Base-by-base conservation (phyloP, 2,329 filamentous ascomycete species). In the Sporothrix pallida region DNA sequence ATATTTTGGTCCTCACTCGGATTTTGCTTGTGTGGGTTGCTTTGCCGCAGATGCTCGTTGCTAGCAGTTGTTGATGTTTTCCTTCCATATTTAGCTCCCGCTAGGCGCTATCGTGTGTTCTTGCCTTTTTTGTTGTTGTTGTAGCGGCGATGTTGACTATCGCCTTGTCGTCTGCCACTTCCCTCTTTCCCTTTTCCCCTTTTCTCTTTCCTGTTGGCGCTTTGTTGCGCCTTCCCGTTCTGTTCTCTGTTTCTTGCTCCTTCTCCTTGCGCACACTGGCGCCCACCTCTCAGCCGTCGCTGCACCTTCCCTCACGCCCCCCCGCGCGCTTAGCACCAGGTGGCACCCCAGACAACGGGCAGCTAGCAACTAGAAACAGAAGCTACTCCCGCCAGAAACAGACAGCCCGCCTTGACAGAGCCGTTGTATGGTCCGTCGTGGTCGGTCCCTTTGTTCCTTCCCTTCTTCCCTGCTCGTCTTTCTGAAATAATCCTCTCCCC, bases 301-400 rank as follows among this genome's bases (percentile, higher is more conserved):
- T 23, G n/a, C 23, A 46, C 23, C 54, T 23, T 46, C 7, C 23
- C 58, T 67, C 62, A 26, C 44, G 58, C n/a, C 44, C 56, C 56
- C 68, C 56, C 70, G 73, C 74, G 74, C 74, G 74, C 74, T 75
- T 75, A 73, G 68, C 68, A 71, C 67, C 48, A 65, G 44, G 42
- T 60, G 46, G 52, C 54, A 46, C 46, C 70, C 46, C 56, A 71
- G 58, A 71, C 58, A 72, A 69, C 50, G 68, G 17, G 31, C 62
- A 50, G 46, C 65, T 44, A 62, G 17, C 26, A 50, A 68, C 67
- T 48, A 73, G 42, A 15, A 71, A 60, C 74, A 73, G 44, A 56
- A 50, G 37, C 50, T 54, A 48, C 71, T 26, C 42, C 58, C 50
- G 58, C 17, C 48, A 67, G 37, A 54, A 54, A 54, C n/a, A 20